Evolutionary conservation across 805 yeast species (phyloP).

Genomic region (Ogataea salicorniae): DNA sequence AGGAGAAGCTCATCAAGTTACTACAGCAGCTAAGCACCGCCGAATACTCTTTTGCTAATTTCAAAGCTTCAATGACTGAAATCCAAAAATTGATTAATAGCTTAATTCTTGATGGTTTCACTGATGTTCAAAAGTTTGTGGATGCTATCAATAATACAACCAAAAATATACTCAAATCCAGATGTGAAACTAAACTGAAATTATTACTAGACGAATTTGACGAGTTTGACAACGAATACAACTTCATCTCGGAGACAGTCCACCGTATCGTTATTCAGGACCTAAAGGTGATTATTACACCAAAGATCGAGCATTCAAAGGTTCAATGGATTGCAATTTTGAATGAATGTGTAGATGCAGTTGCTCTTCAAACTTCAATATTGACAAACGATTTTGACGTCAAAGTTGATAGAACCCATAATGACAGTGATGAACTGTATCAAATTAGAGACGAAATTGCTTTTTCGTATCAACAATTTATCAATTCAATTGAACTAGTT

Average conservation of each 20-base stretch:
- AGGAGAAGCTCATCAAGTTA: constrained; percentile 16
- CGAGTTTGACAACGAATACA: constrained; percentile 24
- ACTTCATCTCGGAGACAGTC: constrained; percentile 31
- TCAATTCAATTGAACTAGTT: constrained; percentile 30
- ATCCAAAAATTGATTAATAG: constrained; percentile 35
- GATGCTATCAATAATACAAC: constrained; percentile 31
- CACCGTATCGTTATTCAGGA: constrained; percentile 37
- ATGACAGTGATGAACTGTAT: background rate
- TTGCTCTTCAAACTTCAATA: constrained; percentile 25
- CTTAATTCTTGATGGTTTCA: constrained; percentile 33
- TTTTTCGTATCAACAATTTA: constrained; percentile 17
- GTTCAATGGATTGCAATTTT: constrained; percentile 20
- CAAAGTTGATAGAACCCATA: background rate
- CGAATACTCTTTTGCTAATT: constrained; percentile 15
- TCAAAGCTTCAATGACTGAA: constrained; percentile 18
- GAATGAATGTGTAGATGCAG: constrained; percentile 20
- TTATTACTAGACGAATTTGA: constrained; percentile 8
- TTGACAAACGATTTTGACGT: constrained; percentile 21
- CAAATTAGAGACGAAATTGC: background rate
- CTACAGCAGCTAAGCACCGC: constrained; percentile 27
- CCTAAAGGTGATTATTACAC: constrained; percentile 33
- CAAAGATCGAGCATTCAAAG: constrained; percentile 37
- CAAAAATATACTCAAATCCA: constrained; percentile 20
- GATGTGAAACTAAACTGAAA: constrained; percentile 21
- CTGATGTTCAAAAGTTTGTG: constrained; percentile 31